phyloP scores from a whole-genome alignment of 2,329 filamentous ascomycete species.

The Beauveria sp. region DNA sequence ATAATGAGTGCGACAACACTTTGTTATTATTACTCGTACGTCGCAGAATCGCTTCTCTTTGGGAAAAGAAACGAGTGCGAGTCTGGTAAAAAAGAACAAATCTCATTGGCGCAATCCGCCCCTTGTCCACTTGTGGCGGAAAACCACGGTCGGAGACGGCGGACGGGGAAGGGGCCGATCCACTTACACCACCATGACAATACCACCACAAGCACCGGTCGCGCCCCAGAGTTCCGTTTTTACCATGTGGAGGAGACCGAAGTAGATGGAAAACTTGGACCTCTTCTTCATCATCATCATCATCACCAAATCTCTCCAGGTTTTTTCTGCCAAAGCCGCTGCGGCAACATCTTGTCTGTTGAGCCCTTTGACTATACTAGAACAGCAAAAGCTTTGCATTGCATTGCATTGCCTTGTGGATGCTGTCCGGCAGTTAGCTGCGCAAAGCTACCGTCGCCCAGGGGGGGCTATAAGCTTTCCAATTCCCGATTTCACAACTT shows the following conservation, averaged over 20 bases:
- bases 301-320: background rate
- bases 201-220: too few relatives aligned
- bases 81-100: background rate
- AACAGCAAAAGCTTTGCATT: background rate
- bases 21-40: background rate
- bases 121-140: background rate
- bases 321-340: background rate
- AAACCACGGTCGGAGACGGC: background rate
- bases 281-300: background rate
- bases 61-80: background rate
- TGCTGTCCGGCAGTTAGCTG: background rate
- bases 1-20: background rate
- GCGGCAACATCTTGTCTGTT: background rate
- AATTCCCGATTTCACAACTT: background rate
- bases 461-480: background rate
- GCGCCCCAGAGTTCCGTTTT: too few relatives aligned
- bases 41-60: background rate
- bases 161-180: background rate
- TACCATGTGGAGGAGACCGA: background rate
- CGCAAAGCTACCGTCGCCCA: background rate
- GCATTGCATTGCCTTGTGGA: background rate
- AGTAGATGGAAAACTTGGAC: background rate
- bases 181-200: conserved; percentile 1
- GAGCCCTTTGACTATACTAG: background rate
- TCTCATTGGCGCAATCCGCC: background rate